phyloP scores from a whole-genome alignment of 75 land plant genomes.

The Pseudotsuga menziesii region DNA sequence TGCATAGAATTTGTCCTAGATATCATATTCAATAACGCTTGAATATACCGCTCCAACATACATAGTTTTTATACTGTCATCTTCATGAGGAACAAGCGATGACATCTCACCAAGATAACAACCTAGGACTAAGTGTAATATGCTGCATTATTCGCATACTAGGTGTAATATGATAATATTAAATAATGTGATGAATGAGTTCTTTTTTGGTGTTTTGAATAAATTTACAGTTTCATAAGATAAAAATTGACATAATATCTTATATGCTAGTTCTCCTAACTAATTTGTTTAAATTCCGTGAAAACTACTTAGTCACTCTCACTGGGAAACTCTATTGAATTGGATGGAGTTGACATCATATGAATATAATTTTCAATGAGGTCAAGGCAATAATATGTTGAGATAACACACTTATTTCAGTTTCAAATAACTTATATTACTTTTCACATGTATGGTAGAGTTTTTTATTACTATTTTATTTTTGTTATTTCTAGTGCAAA shows the following conservation, averaged over 20 bases:
- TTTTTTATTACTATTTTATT: background rate
- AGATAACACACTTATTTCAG: background rate
- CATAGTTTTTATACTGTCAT: too few species aligned
- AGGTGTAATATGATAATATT: background rate
- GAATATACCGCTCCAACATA: too few species aligned
- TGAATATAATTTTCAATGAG: slow-evolving; percentile 70
- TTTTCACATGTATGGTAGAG: slow-evolving; percentile 4
- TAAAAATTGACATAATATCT: background rate
- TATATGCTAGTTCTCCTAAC: background rate
- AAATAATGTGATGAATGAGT: background rate
- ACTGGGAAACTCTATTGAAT: slow-evolving; percentile 40
- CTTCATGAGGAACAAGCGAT: too few species aligned
- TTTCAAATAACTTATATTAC: background rate
- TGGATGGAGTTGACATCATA: slow-evolving; percentile 93
- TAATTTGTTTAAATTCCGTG: too few species aligned
- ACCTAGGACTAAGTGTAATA: too few species aligned
- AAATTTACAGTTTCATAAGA: background rate
- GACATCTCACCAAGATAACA: too few species aligned
- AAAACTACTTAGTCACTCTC: background rate
- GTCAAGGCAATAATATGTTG: slow-evolving; percentile 14
- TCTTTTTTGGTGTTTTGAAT: background rate
- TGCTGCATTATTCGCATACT: too few species aligned
- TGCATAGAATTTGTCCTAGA: too few species aligned
- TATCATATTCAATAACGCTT: too few species aligned
- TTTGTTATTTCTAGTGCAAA: slow-evolving; percentile 62